These are phyloP conservation scores for Russula earlei DNA, from an alignment of 768 basidiomycete genomes.

Conservation along the genomic window DNA sequence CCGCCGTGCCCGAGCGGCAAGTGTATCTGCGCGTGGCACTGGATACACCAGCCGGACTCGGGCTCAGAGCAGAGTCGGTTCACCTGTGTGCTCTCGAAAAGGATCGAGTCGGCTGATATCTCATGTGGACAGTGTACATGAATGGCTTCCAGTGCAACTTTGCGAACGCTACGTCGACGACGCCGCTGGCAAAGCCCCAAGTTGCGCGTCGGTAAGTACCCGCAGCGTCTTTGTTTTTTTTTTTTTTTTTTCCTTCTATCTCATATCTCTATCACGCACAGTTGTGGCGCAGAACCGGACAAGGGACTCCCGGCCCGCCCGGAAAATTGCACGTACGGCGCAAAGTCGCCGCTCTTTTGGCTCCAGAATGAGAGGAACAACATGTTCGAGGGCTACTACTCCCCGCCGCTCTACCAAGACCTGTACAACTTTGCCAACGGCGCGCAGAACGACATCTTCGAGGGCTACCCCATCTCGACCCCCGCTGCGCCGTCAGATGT, in stretches of 20 bases:
- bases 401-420: constrained; percentile 30
- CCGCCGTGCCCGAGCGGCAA: constrained; percentile 35
- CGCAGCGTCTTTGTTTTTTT: too few relatives aligned
- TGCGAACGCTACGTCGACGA: constrained; percentile 24
- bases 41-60: constrained; percentile 31
- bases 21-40: constrained; percentile 38
- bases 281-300: constrained; percentile 29
- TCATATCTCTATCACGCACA: neutral
- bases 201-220: constrained; percentile 26
- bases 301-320: constrained; percentile 22
- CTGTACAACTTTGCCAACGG: constrained; percentile 36
- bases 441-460: constrained; percentile 36
- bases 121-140: constrained; percentile 30
- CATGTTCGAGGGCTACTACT: constrained; percentile 27
- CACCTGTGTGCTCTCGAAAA: neutral
- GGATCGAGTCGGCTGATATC: neutral
- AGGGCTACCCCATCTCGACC: neutral
- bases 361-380: constrained; percentile 32
- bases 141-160: constrained; percentile 35
- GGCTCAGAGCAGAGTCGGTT: constrained; percentile 31
- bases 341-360: constrained; percentile 35
- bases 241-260: too few relatives aligned
- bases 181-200: constrained; percentile 27
- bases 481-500: neutral
- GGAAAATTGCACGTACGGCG: constrained; percentile 32